phyloP scores from a whole-genome alignment of 2,329 filamentous ascomycete genomes.

The Chrysosporium keratinophilum region DNA sequence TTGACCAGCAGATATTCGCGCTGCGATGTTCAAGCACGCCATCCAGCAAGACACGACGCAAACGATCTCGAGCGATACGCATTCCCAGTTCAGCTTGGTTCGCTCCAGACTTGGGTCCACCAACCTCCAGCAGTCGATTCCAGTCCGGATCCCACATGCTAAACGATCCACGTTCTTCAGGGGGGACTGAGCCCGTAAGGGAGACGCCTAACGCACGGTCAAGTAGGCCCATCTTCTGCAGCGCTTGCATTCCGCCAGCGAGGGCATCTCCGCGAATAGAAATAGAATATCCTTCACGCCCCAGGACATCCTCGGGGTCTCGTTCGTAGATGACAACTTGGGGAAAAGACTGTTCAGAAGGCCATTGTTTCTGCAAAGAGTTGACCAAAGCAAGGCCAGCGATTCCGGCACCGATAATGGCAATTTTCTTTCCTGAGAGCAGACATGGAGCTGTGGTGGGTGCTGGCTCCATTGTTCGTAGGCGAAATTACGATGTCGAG shows the following conservation, averaged over 20 bases:
- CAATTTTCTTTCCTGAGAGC: slow-evolving; percentile 29
- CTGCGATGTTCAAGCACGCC: slow-evolving; percentile 20
- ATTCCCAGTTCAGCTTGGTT: slow-evolving; percentile 11
- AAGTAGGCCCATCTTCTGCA: slow-evolving; percentile 21
- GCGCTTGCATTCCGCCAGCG: slow-evolving; percentile 20
- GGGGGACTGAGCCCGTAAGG: slow-evolving; percentile 11
- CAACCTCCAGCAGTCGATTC: slow-evolving; percentile 9
- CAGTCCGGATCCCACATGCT: slow-evolving; percentile 10
- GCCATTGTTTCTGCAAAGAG: slow-evolving; percentile 34
- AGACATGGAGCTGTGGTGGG: not conserved
- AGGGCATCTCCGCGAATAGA: slow-evolving; percentile 21
- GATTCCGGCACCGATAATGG: slow-evolving; percentile 38
- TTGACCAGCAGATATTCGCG: slow-evolving; percentile 16
- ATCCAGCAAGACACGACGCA: slow-evolving; percentile 16
- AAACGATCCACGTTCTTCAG: slow-evolving; percentile 9
- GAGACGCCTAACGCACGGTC: slow-evolving; percentile 16
- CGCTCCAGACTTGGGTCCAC: not conserved
- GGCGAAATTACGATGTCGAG: not conserved
- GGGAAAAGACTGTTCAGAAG: slow-evolving; percentile 23
- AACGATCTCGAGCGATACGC: slow-evolving; percentile 16
- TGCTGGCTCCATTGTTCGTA: not conserved
- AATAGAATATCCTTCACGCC: slow-evolving; percentile 22
- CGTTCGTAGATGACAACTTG: slow-evolving; percentile 37
- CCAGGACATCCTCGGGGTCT: slow-evolving; percentile 25
- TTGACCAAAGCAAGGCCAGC: slow-evolving; percentile 37